Conservation (phyloP, 208 protist genomes). For the Crithidia expoeki region DNA sequence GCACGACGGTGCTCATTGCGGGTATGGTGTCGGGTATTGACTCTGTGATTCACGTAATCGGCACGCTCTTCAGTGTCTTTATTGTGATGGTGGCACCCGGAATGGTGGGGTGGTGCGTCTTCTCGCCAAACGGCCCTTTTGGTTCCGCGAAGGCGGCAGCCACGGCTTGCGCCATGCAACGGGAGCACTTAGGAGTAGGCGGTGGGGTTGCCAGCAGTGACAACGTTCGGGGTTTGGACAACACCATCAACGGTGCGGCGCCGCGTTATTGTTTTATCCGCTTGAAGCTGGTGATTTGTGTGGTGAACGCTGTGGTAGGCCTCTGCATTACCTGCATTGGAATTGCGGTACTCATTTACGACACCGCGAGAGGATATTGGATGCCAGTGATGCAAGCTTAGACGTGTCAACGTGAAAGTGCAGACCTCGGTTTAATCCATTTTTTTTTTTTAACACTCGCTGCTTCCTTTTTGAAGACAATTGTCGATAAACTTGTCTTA, state of each 20-base stretch:
- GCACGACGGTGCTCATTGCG: conserved; percentile 46
- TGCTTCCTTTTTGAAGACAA: too few species aligned
- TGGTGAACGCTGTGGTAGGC: conserved; percentile 40
- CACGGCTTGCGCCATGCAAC: background rate
- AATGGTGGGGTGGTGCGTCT: conserved; percentile 57
- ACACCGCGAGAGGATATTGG: background rate
- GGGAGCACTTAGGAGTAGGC: background rate
- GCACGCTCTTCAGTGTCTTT: conserved; percentile 64
- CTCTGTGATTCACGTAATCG: conserved; percentile 71
- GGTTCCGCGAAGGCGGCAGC: conserved; percentile 20
- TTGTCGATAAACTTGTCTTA: too few species aligned
- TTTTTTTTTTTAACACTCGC: background rate
- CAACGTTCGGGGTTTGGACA: background rate
- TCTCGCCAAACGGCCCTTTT: conserved; percentile 36
- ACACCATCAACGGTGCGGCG: background rate
- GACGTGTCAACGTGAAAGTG: too few species aligned
- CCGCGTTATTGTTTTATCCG: conserved; percentile 36
- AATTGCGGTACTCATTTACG: conserved; percentile 33
- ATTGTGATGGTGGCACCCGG: conserved; percentile 69
- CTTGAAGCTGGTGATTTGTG: conserved; percentile 38
- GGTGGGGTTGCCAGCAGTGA: background rate
- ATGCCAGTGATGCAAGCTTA: background rate
- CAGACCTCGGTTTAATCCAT: too few species aligned
- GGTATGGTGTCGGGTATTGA: conserved; percentile 62
- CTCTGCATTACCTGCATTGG: conserved; percentile 47